A percentile compares a stretch with the other conserved stretches of the same genome.
These are phyloP conservation scores for Leishmania aethiopica DNA, from an alignment of 208 protist species.

Conservation along the genomic window DNA sequence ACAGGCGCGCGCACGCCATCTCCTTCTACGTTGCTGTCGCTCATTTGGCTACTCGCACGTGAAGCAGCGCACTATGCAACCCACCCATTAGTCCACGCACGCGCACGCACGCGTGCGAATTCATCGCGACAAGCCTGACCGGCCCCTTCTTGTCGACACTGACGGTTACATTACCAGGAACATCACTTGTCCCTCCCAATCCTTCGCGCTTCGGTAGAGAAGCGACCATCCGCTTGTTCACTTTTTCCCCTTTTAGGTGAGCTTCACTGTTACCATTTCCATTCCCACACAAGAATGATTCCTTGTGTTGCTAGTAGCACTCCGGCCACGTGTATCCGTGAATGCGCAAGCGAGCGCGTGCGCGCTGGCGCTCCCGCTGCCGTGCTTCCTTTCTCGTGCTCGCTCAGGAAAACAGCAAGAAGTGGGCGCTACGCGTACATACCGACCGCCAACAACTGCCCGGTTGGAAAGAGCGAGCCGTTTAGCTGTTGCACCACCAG, in stretches of 20 bases:
- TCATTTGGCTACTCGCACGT: background rate
- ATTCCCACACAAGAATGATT: background rate
- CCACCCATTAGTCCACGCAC: background rate
- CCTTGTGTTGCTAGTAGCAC: background rate
- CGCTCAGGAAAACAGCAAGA: background rate
- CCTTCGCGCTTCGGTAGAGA: background rate
- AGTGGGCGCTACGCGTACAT: constrained; percentile 57
- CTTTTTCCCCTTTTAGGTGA: background rate
- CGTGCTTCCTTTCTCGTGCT: background rate
- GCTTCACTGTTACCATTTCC: background rate
- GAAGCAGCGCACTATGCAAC: background rate
- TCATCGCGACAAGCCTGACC: background rate
- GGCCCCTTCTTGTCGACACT: background rate
- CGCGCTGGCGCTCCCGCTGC: background rate
- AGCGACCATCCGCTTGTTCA: background rate
- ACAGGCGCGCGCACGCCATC: background rate
- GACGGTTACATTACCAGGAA: background rate
- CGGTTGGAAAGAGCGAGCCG: constrained; percentile 72
- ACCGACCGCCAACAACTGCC: constrained; percentile 64
- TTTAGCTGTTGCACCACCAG: constrained; percentile 80
- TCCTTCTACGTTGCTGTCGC: background rate
- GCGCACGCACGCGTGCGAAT: background rate
- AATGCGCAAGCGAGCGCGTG: background rate
- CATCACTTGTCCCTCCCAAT: background rate
- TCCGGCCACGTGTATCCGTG: background rate